Conservation (phyloP, 352 stramenopile species). For the Globisporangium heterothallicum region DNA sequence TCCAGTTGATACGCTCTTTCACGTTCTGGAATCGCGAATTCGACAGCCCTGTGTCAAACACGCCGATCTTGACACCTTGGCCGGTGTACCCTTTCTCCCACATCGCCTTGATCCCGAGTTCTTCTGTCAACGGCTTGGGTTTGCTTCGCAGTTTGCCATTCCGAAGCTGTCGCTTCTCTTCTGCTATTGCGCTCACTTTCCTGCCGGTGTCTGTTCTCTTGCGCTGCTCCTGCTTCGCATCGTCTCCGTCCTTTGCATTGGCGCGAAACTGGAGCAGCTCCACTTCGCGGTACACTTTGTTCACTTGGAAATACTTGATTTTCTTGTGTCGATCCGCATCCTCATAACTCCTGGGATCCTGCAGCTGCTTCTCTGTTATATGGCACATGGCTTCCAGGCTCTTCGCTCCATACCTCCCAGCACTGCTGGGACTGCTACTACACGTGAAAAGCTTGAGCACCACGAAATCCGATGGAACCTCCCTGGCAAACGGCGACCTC, state of each 20-base stretch:
- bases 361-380: conserved; percentile 18
- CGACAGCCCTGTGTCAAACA: conserved; percentile 84
- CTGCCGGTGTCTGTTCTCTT: conserved; percentile 11
- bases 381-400: conserved; percentile 18
- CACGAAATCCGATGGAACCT: conserved; percentile 61
- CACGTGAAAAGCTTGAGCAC: conserved; percentile 47
- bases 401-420: background rate
- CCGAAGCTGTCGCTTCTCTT: conserved; percentile 6
- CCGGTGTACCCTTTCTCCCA: conserved; percentile 64
- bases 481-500: conserved; percentile 21
- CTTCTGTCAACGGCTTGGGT: conserved; percentile 32
- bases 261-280: conserved; percentile 18
- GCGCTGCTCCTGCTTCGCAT: background rate
- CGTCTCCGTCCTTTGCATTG: conserved; percentile 4
- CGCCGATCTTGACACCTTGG: conserved; percentile 69
- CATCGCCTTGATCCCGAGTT: conserved; percentile 44
- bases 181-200: background rate
- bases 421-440: background rate
- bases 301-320: conserved; percentile 38
- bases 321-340: background rate
- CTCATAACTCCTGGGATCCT: conserved; percentile 1
- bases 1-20: conserved; percentile 84
- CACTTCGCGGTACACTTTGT: conserved; percentile 41
- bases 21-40: conserved; percentile 49
- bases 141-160: conserved; percentile 19